Percentiles rank a stretch among this genome's conserved stretches.
phyloP scores from a whole-genome alignment of 1,139 yeast genomes.

The Taphrina wiesneri region DNA sequence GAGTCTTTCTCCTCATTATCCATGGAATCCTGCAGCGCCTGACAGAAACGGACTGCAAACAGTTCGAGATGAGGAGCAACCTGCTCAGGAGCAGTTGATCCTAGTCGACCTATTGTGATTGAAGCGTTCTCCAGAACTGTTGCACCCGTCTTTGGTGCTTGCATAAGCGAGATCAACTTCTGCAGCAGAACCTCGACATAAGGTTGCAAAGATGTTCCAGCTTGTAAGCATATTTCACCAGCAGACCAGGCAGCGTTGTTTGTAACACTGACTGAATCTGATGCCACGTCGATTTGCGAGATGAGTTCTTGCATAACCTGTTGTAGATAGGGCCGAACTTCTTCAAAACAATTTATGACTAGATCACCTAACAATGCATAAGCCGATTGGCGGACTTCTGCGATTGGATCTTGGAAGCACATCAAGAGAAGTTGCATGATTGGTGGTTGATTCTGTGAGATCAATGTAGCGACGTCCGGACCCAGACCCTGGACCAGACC shows the following conservation, averaged over 20 bases:
- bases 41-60: conserved; percentile 66
- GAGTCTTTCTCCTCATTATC: conserved; percentile 82
- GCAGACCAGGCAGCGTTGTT: conserved; percentile 93
- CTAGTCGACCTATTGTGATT: conserved; percentile 90
- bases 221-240: conserved; percentile 77
- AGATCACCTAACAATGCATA: conserved; percentile 89
- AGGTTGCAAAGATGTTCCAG: conserved; percentile 57
- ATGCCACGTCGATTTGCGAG: conserved; percentile 58
- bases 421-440: conserved; percentile 65
- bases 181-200: conserved; percentile 62
- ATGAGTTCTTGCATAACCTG: conserved; percentile 64
- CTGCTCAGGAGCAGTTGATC: conserved; percentile 61
- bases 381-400: conserved; percentile 89
- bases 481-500: conserved; percentile 91
- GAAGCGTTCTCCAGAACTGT: conserved; percentile 83
- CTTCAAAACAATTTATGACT: conserved; percentile 62
- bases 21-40: conserved; percentile 61
- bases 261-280: conserved; percentile 62
- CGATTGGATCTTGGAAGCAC: conserved; percentile 72
- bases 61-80: conserved; percentile 60
- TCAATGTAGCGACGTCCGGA: conserved; percentile 59
- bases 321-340: conserved; percentile 60
- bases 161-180: conserved; percentile 66
- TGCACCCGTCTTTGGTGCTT: conserved; percentile 52
- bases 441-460: conserved; percentile 48